Base-by-base conservation (phyloP, 768 basidiomycete genomes). In the Serendipita sp. region DNA sequence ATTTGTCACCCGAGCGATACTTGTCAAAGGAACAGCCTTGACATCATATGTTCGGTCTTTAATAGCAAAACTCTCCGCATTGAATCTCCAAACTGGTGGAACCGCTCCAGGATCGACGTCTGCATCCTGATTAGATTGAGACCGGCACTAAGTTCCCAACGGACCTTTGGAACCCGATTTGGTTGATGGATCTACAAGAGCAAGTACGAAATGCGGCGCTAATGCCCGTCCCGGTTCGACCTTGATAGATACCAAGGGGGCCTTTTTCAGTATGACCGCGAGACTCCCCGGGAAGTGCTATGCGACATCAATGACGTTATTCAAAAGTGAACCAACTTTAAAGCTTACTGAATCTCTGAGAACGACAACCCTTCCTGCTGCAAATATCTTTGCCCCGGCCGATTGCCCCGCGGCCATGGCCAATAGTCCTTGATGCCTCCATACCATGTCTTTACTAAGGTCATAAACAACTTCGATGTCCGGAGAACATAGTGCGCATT, bases 391-490 rank as follows among this genome's bases (percentile, higher is more conserved):
- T 15, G 75, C 75, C 2, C 87, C 88, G 66, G 85, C 83, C 31
- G 80, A 78, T 65, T 85, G 80, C 18, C 72, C 71, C 1, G 79
- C 72, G 0, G 84, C 87, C 71, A 85, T 78, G 13, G 77, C 73
- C 52, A 93, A 69, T 18, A 96, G 74, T 37, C 73, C 73, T 63
- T 80, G 81, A 71, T 92, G 91, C 52, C 79, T 70, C 27, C 80
- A 74, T 16, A 85, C 78, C 58, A 91, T 78, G 13, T 81, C 79
- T 27, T 76, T 75, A 8, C 83, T 84, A 27, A 80, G 73, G 68
- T 95, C 86, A 70, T 98, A 97, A 72, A 81, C 87, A 18, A 72
- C 74, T 40, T 83, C 78, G 62, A 99, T 89, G 69, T 91, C 90
- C 11, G 76, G 73, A n/a, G 72, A 69, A 71, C 91, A 95, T 44